phyloP scores from a whole-genome alignment of 192 early-diverging fungal species.

The Rhizoclosmatium sp. region DNA sequence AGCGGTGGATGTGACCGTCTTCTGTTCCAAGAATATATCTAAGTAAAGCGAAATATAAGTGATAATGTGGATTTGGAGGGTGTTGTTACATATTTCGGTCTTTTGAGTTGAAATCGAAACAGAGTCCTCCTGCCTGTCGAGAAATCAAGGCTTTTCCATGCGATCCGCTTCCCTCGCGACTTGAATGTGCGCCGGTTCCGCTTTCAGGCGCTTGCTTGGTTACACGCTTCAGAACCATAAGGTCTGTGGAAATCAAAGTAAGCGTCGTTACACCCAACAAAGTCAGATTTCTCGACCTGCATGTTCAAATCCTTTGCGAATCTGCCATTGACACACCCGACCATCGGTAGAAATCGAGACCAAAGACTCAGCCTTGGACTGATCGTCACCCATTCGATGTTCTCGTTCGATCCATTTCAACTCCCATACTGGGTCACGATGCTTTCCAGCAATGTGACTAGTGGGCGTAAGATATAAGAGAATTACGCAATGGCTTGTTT shows the following conservation, averaged over 20 bases:
- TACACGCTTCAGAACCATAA: slow-evolving; percentile 67
- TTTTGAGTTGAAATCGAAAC: slow-evolving; percentile 68
- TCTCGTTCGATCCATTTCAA: slow-evolving; percentile 67
- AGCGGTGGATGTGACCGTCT: slow-evolving; percentile 64
- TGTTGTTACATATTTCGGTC: slow-evolving; percentile 55
- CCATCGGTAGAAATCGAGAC: slow-evolving; percentile 67
- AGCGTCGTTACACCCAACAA: neutral
- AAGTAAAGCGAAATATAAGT: neutral
- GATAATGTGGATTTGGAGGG: neutral
- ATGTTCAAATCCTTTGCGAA: slow-evolving; percentile 64
- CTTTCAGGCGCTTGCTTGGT: slow-evolving; percentile 50
- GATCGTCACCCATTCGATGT: slow-evolving; percentile 58
- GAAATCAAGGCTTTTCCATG: slow-evolving; percentile 61
- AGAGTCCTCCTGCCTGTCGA: slow-evolving; percentile 62
- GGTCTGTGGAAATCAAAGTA: slow-evolving; percentile 38
- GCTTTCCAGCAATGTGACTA: slow-evolving; percentile 60
- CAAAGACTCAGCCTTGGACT: slow-evolving; percentile 56
- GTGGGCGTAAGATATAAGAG: neutral
- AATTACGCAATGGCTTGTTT: neutral
- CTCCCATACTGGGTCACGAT: slow-evolving; percentile 71
- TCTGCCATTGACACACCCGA: slow-evolving; percentile 62
- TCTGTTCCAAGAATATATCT: slow-evolving; percentile 70
- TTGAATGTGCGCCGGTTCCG: neutral
- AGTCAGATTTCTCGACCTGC: slow-evolving; percentile 46
- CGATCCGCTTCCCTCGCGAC: slow-evolving; percentile 38